phyloP scores from a whole-genome alignment of 768 basidiomycete genomes.

The Hygrophorus pudorinus region DNA sequence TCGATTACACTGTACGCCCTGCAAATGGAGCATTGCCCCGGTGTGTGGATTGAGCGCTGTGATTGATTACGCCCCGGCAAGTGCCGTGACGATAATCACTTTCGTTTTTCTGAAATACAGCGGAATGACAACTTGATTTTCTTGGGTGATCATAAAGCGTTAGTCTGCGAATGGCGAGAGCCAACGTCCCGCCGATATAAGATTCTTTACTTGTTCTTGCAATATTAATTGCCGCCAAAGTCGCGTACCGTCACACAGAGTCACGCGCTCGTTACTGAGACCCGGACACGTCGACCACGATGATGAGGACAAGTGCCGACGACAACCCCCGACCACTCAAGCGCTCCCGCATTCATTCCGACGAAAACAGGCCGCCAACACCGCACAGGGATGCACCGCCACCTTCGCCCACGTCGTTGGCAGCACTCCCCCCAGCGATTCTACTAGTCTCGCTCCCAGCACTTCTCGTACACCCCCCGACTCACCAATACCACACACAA shows the following conservation, averaged over 20 bases:
- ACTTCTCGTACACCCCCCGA: slow-evolving; percentile 55
- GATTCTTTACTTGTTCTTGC: too few relatives aligned
- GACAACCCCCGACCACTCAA: slow-evolving; percentile 4
- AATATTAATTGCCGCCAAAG: too few relatives aligned
- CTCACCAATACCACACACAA: slow-evolving; percentile 41
- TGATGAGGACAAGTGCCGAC: background rate
- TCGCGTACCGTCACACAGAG: background rate
- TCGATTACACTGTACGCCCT: slow-evolving; percentile 28
- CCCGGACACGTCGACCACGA: background rate
- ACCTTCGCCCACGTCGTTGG: background rate
- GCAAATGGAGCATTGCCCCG: slow-evolving; percentile 32
- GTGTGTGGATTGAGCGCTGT: slow-evolving; percentile 13
- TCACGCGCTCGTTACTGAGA: background rate
- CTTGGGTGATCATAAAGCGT: slow-evolving; percentile 32
- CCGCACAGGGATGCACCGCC: background rate
- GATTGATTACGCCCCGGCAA: slow-evolving; percentile 4
- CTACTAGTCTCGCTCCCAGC: slow-evolving; percentile 55
- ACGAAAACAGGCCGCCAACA: background rate
- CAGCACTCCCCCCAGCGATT: slow-evolving; percentile 24
- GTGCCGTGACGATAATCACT: slow-evolving; percentile 27
- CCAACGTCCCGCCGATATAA: too few relatives aligned
- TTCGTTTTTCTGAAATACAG: too few relatives aligned
- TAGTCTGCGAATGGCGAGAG: slow-evolving; percentile 10
- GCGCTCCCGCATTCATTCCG: background rate
- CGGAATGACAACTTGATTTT: too few relatives aligned